Evolutionary conservation across 108 stramenopile species (phyloP), one percentile per base, ranked within the genome.

Genomic region (Skeletonema costatum): DNA sequence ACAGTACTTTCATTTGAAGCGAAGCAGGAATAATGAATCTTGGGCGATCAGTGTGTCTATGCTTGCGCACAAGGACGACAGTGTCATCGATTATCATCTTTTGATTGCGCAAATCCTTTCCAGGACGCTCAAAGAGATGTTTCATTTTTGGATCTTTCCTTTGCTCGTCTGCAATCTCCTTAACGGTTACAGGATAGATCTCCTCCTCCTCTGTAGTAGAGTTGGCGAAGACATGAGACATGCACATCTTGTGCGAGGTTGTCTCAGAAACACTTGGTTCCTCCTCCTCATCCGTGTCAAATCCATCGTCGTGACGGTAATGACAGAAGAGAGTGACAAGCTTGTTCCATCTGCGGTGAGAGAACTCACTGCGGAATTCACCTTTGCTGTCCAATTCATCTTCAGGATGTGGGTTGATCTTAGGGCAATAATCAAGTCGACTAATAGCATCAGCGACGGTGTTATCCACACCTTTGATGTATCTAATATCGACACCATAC

Each of bases 381-480:
- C 41, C 41, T 1, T 42, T 42, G 5, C 3, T 0, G 5, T 19
- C 19, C 5, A 51, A 2, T 51, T 51, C 50, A 19, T 51, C 50
- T 6, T 51, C 50, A 19, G 19, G 5, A 51, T 51, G 50, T 6
- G 38, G 48, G 36, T 33, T 73, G 33, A 19, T 32, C 21, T 74
- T 36, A 0, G 41, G 71, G 3, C 29, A 41, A 41, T 41, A 72
- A 16, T 72, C 65, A 2, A 76, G 7, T 2, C 75, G 36, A 3
- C 59, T 61, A 7, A 76, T 31, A 5, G 68, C 75, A 70, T 76
- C 75, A 9, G 75, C 68, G 3, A 63, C 75, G 8, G 69, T 70
- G 61, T 76, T 76, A 32, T 76, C 17, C 2, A 76, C 33, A 3
- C 75, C 75, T 25, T 76, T 76, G 46, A 76, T 64, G 21, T 70